phyloP scores from a whole-genome alignment of 2,329 filamentous ascomycete genomes.

The Sarocladium oryzae region DNA sequence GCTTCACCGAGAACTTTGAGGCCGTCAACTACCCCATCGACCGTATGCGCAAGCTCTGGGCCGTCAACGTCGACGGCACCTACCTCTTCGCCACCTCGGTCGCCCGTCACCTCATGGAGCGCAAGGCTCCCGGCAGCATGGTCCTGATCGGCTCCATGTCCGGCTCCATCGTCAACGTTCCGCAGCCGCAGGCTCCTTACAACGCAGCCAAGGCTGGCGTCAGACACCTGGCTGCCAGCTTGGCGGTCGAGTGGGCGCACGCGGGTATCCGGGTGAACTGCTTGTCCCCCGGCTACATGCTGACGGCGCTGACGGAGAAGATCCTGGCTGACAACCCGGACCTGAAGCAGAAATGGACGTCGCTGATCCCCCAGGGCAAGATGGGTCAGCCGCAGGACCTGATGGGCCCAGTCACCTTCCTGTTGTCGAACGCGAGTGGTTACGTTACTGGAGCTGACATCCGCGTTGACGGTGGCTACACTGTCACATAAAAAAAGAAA shows the following conservation, averaged over 20 bases:
- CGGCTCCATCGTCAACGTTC: conserved; percentile 87
- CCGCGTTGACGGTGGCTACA: conserved; percentile 83
- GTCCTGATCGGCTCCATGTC: conserved; percentile 97
- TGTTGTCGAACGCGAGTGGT: conserved; percentile 70
- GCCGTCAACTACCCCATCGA: conserved; percentile 87
- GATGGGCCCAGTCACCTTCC: conserved; percentile 86
- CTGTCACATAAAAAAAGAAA: conserved; percentile 52
- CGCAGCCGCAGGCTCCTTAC: conserved; percentile 90
- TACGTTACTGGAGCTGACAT: conserved; percentile 72
- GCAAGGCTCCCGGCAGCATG: conserved; percentile 73
- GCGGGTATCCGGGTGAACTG: conserved; percentile 89
- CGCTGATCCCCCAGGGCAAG: conserved; percentile 84
- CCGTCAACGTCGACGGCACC: conserved; percentile 87
- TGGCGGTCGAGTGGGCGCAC: conserved; percentile 91
- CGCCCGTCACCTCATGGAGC: conserved; percentile 81
- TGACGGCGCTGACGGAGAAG: conserved; percentile 89
- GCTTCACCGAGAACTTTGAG: conserved; percentile 93
- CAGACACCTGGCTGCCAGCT: conserved; percentile 75
- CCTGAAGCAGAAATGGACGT: conserved; percentile 84
- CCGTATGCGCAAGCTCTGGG: conserved; percentile 88
- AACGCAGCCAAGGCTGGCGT: conserved; percentile 92
- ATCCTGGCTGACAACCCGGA: conserved; percentile 92
- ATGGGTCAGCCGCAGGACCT: conserved; percentile 90
- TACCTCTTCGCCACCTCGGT: conserved; percentile 82
- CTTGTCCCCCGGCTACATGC: conserved; percentile 94